Conservation (phyloP, 345 rosid species). For the Eucalyptus decipiens region DNA sequence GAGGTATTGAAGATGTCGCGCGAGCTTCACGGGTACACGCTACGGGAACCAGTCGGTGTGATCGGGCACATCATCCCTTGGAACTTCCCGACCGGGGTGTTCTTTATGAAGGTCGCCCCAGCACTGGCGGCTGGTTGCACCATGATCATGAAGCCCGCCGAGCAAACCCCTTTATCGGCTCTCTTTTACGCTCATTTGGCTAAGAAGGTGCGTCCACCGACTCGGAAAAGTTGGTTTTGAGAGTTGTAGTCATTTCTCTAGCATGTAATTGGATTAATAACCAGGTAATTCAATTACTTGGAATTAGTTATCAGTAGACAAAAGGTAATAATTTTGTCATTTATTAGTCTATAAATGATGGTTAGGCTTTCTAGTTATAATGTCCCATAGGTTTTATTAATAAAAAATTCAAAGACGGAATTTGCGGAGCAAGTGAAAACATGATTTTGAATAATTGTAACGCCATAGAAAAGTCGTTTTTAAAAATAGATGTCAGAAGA, state of each 20-base stretch:
- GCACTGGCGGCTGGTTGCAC: slow-evolving; percentile 91
- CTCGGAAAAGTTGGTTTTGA: neutral
- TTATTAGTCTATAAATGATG: neutral
- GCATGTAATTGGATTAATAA: neutral
- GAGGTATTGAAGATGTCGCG: slow-evolving; percentile 49
- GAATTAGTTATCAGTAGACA: neutral
- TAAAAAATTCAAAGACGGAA: neutral
- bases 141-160: slow-evolving; percentile 79
- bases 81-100: slow-evolving; percentile 66
- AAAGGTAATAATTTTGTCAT: neutral
- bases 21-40: slow-evolving; percentile 48
- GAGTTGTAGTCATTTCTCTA: neutral
- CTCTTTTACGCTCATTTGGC: slow-evolving; percentile 57
- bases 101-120: slow-evolving; percentile 55
- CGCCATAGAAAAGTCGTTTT: neutral
- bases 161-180: slow-evolving; percentile 88
- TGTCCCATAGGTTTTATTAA: neutral
- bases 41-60: slow-evolving; percentile 79
- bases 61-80: slow-evolving; percentile 77
- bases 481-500: neutral
- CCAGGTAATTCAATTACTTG: neutral
- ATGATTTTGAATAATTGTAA: neutral
- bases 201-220: slow-evolving; percentile 6
- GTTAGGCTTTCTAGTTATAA: neutral
- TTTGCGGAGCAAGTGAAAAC: neutral